Evolutionary conservation across 495 filamentous ascomycete species (phyloP), one percentile per base, ranked within the genome.

Genomic region (Clavariopsis aquatica): DNA sequence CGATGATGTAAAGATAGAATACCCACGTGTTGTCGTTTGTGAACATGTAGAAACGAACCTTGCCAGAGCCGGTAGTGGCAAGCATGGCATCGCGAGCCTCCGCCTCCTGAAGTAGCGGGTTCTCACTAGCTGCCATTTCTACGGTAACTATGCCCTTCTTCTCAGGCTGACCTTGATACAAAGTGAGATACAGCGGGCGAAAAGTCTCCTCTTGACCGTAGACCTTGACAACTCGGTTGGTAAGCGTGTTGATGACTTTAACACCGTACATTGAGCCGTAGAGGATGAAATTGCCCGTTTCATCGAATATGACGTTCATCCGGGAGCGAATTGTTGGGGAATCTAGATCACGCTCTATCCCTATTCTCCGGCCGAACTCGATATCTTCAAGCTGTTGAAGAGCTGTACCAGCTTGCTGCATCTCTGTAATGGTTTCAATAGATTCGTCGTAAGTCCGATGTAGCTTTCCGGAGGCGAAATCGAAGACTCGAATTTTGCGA

Each of bases 31-130:
- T 84, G 20, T 95, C 90, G 76, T 96, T 96, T 57, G 90, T 96
- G 77, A 96, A 99, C 83, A 97, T 90, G 81, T 98, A 99, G 80
- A 99, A 99, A 53, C 94, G 89, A 31, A 90, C 84, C 75, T 97
- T 99, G 65, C 87, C 89, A 24, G 87, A 86, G 0, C 89, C 93
- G 0, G 93, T 97, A 36, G 83, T 81, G 45, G 95, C 78, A 20
- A 99, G 81, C 75, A 98, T 91, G 0, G 94, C 91, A 75, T 99
- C 94, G 64, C 94, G 85, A 36, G 86, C 84, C 77, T 97, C 92
- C 19, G 94, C 91, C 78, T 97, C 94, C 70, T 92, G 89, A 17
- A 99, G 83, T 12, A 99, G 85, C 0, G 94, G 94, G 72, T 99
- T 99, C 66, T 82, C 86, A 51, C 89, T 92, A 1, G 94, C 95